Evolutionary conservation across 2,329 filamentous ascomycete genomes (phyloP), one percentile per base, ranked within the genome.

Genomic region (Cytospora piceae): DNA sequence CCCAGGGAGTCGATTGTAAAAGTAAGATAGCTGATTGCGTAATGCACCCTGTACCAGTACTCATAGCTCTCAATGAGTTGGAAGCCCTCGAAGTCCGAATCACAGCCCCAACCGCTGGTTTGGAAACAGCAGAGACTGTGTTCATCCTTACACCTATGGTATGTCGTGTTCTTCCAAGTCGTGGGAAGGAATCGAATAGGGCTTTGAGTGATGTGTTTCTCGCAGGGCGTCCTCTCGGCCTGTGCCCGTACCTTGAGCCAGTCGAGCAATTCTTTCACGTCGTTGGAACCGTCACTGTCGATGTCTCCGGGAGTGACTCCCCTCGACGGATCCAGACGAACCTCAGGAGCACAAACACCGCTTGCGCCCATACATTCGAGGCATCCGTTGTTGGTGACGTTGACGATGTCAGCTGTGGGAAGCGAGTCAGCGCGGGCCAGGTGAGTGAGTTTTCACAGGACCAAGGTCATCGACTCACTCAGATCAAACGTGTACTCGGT

Each of bases 81-180:
- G 37, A 67, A 67, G 12, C 46, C 65, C 27, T 65, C 62, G 22
- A 62, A 62, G 8, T 14, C 32, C 27, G 27, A 58, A 12, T 9
- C n/a, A 9, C 9, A 17, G 24, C 46, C 20, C 14, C 22, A 42
- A 24, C 24, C 55, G 17, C 20, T 8, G 42, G 32, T 27, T 20
- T 52, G 62, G 29, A 37, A 67, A 54, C 62, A 67, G 54, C 65
- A 67, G 42, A 67, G 58, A 9, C 58, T 39, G n/a, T 57, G 22
- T 14, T 67, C 58, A 24, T 55, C 49, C 20, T n/a, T 51, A 34
- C 65, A 67, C 34, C 53, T 31, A 7, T 54, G 34, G n/a, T 65
- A 46, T 4, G 56, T 31, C 20, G 57, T 67, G 54, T 61, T 58
- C 8, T 29, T 15, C 24, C 42, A 65, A 8, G 58, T 17, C 55